phyloP scores from a whole-genome alignment of 495 filamentous ascomycete genomes.

The Neurospora tetrasperma region DNA sequence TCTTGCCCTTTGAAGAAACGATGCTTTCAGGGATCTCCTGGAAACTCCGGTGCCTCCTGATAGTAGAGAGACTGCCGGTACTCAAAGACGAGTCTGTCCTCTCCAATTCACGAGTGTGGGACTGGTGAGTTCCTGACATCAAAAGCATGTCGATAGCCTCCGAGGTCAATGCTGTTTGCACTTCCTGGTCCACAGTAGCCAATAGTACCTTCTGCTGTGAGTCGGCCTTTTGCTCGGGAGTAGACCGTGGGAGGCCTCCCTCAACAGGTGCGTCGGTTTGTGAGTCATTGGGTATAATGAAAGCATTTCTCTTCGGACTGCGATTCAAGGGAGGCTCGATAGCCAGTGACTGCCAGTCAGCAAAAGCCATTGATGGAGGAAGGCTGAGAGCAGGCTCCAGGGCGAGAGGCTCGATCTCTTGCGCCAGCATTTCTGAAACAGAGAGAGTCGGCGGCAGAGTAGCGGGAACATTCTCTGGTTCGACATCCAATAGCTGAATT shows the following conservation, averaged over 20 bases:
- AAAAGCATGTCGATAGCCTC: constrained; percentile 61
- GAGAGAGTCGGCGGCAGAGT: background rate
- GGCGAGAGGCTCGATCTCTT: constrained; percentile 9
- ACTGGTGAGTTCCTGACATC: constrained; percentile 27
- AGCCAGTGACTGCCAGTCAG: constrained; percentile 37
- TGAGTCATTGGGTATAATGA: constrained; percentile 37
- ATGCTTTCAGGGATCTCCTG: constrained; percentile 31
- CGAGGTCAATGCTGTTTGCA: constrained; percentile 65
- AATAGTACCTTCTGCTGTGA: constrained; percentile 24
- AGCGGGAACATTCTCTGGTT: constrained; percentile 7
- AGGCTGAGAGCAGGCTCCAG: background rate
- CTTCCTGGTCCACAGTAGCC: constrained; percentile 51
- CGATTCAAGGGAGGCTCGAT: constrained; percentile 41
- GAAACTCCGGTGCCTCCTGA: constrained; percentile 26
- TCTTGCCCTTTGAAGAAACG: constrained; percentile 25
- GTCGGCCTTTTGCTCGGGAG: constrained; percentile 27
- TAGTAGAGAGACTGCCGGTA: constrained; percentile 21
- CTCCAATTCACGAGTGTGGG: constrained; percentile 18
- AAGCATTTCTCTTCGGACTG: constrained; percentile 37
- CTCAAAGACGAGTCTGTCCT: constrained; percentile 15
- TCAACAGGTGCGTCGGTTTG: constrained; percentile 4
- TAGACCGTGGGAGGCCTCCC: constrained; percentile 18
- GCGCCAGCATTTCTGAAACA: background rate
- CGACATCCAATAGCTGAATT: constrained; percentile 11
- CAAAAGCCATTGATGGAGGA: constrained; percentile 30